Percentiles rank a stretch among this genome's conserved stretches.
Conservation (phyloP, 2,329 filamentous ascomycete species). For the Fusarium vanettenii region DNA sequence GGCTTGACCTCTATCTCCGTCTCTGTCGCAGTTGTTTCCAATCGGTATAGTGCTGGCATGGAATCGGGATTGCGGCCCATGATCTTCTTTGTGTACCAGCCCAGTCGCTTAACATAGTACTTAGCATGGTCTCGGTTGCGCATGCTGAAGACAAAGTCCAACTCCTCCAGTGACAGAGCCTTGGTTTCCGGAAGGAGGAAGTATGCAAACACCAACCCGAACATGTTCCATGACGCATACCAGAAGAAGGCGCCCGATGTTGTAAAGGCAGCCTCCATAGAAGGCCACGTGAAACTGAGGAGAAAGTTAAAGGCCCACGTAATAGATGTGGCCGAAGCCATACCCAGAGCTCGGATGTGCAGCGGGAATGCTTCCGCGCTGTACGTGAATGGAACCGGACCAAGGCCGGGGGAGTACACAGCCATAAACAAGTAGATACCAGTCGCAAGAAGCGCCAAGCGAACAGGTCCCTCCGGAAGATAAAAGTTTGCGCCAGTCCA, state of each 20-base stretch:
- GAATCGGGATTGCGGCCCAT: slow-evolving; percentile 9
- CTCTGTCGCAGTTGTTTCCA: slow-evolving; percentile 35
- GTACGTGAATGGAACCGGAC: slow-evolving; percentile 52
- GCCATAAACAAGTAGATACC: slow-evolving; percentile 52
- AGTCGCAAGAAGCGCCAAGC: slow-evolving; percentile 45
- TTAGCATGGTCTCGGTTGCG: slow-evolving; percentile 53
- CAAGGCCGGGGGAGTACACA: slow-evolving; percentile 51
- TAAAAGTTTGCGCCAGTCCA: slow-evolving; percentile 46
- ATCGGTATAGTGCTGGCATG: slow-evolving; percentile 27
- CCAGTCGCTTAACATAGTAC: slow-evolving; percentile 48
- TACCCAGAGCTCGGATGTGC: slow-evolving; percentile 50
- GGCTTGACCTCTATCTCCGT: slow-evolving; percentile 51
- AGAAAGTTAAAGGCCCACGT: slow-evolving; percentile 51
- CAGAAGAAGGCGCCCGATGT: slow-evolving; percentile 52
- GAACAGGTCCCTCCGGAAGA: slow-evolving; percentile 26
- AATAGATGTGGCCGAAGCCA: slow-evolving; percentile 52
- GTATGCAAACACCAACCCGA: slow-evolving; percentile 60
- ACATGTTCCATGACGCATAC: slow-evolving; percentile 59
- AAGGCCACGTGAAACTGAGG: slow-evolving; percentile 48
- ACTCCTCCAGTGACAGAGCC: slow-evolving; percentile 61
- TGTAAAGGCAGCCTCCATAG: slow-evolving; percentile 44
- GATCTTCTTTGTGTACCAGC: slow-evolving; percentile 18
- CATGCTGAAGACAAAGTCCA: slow-evolving; percentile 61
- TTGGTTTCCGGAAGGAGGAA: slow-evolving; percentile 64
- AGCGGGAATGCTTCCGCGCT: slow-evolving; percentile 52